phyloP scores from a whole-genome alignment of 2,329 filamentous ascomycete species.

The Arthrobotrys conoides region DNA sequence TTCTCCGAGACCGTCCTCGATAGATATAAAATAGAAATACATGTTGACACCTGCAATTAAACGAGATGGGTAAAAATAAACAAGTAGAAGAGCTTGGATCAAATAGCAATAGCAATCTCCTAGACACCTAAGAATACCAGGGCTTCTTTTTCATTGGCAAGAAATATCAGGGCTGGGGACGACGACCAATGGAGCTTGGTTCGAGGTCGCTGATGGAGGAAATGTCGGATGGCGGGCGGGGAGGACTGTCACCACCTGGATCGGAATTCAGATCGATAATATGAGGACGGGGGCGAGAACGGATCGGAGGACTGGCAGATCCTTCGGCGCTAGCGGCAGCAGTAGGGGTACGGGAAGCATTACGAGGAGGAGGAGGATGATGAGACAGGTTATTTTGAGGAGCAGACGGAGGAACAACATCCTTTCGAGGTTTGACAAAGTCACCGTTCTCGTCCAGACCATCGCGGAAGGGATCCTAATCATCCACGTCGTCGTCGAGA shows the following conservation, averaged over 20 bases:
- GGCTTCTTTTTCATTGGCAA: not conserved
- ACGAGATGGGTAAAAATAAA: constrained; percentile 4
- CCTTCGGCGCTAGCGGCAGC: not conserved
- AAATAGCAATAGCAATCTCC: constrained; percentile 15
- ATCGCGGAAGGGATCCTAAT: constrained; percentile 61
- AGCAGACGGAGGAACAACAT: constrained; percentile 12
- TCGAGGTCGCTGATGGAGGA: constrained; percentile 39
- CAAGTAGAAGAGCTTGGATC: not conserved
- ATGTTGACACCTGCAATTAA: constrained; percentile 22
- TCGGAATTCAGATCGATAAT: not conserved
- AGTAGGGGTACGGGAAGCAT: not conserved
- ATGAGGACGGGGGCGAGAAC: not conserved
- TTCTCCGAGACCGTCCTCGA: not conserved
- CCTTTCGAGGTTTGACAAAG: constrained; percentile 25
- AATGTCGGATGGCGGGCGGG: constrained; percentile 20
- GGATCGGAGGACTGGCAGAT: constrained; percentile 6
- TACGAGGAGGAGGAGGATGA: not conserved
- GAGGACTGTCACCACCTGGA: not conserved
- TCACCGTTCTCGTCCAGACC: constrained; percentile 34
- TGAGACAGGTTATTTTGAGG: not conserved
- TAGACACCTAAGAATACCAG: constrained; percentile 27
- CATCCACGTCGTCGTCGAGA: constrained; percentile 70
- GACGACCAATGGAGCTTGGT: not conserved
- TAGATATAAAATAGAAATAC: constrained; percentile 22
- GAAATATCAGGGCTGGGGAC: not conserved